Conservation (phyloP, 2,329 filamentous ascomycete genomes). For the Pseudocercospora cruenta region DNA sequence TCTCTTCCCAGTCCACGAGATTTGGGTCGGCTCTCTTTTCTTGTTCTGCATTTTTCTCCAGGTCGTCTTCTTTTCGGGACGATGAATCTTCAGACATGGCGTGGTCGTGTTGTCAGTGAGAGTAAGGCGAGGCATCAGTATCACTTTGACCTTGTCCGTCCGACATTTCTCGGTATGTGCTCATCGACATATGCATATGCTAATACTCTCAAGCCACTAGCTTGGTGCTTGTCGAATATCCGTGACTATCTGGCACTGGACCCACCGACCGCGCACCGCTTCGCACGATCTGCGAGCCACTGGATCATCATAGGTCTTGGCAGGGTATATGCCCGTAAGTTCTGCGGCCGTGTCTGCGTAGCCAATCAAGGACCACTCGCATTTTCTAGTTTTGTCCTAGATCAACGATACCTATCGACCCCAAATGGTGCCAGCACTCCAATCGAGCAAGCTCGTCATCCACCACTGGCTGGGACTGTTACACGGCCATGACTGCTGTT, state of each 20-base stretch:
- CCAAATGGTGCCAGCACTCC: too few relatives aligned
- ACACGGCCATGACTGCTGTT: too few relatives aligned
- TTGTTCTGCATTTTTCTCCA: not conserved
- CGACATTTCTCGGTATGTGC: too few relatives aligned
- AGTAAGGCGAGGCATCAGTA: too few relatives aligned
- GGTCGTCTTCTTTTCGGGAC: not conserved
- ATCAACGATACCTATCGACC: not conserved
- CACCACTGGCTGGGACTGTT: too few relatives aligned
- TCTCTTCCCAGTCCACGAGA: slow-evolving; percentile 60
- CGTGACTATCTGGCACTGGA: not conserved
- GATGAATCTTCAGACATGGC: not conserved
- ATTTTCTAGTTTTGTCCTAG: not conserved
- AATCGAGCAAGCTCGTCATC: too few relatives aligned
- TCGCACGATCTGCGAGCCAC: not conserved
- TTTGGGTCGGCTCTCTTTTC: slow-evolving; percentile 40
- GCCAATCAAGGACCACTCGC: not conserved
- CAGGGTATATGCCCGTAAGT: not conserved
- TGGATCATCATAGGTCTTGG: not conserved
- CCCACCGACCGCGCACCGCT: not conserved
- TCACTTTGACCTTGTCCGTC: too few relatives aligned
- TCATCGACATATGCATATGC: too few relatives aligned
- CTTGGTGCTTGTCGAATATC: too few relatives aligned
- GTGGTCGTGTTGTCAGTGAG: not conserved
- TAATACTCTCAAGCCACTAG: too few relatives aligned
- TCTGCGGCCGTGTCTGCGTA: not conserved